These are phyloP conservation scores for Jatropha podagrica DNA, from an alignment of 441 rosid genomes.

Conservation along the genomic window DNA sequence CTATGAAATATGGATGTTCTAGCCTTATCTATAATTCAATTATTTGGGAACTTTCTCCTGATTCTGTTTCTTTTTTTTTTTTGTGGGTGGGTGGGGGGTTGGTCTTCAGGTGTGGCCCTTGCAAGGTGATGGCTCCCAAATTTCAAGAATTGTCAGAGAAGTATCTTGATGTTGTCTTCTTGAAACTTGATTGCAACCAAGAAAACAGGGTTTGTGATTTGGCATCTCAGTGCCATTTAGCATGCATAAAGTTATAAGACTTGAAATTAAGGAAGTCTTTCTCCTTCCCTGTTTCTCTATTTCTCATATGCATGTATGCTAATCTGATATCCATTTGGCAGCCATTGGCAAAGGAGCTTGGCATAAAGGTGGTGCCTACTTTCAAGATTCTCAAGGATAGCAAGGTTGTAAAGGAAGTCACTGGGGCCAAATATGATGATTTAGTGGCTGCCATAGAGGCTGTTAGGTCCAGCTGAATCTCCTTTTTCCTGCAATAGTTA, in stretches of 20 bases:
- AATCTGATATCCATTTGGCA: conserved; percentile 33
- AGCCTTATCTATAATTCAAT: neutral
- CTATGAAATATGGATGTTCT: neutral
- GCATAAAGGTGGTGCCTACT: conserved; percentile 81
- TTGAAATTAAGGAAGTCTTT: neutral
- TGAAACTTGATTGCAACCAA: conserved; percentile 94
- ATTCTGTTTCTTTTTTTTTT: neutral
- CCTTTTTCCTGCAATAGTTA: conserved; percentile 22
- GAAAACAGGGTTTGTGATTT: conserved; percentile 62
- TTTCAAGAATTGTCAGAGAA: conserved; percentile 69
- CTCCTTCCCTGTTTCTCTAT: neutral
- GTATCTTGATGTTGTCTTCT: conserved; percentile 73
- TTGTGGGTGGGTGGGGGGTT: neutral
- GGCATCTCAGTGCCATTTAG: neutral
- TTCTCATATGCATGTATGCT: neutral
- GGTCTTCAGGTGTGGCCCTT: conserved; percentile 80
- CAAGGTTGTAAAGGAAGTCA: conserved; percentile 74
- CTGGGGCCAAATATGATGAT: conserved; percentile 79
- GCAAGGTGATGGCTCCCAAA: conserved; percentile 89
- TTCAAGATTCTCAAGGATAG: conserved; percentile 78
- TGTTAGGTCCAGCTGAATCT: conserved; percentile 58
- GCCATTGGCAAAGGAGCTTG: conserved; percentile 94
- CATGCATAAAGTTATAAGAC: neutral
- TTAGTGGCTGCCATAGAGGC: conserved; percentile 62
- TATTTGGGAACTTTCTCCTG: neutral